These are phyloP conservation scores for Blastocrithidia nonstop DNA, from an alignment of 208 protist species.

Conservation along the genomic window DNA sequence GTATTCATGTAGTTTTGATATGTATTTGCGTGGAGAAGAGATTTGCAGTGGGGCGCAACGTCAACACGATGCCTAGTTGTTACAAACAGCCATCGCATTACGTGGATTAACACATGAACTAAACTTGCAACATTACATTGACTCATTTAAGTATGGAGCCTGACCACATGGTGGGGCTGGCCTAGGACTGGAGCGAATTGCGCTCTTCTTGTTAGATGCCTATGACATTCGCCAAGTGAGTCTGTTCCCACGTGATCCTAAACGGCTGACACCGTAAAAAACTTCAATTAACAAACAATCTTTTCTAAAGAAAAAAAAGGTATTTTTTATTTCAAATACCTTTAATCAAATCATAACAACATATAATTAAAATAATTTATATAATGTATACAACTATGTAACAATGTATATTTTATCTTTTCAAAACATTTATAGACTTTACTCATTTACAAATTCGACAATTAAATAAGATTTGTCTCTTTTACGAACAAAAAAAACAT, in stretches of 20 bases:
- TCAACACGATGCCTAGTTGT: constrained; percentile 87
- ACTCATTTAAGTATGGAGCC: constrained; percentile 94
- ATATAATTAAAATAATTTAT: background rate
- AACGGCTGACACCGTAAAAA: constrained; percentile 87
- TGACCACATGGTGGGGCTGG: constrained; percentile 97
- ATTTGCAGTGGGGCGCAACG: constrained; percentile 98
- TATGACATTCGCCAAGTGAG: constrained; percentile 94
- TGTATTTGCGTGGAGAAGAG: constrained; percentile 98
- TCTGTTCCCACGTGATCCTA: constrained; percentile 97
- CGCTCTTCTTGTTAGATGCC: constrained; percentile 93
- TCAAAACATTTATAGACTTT: no score
- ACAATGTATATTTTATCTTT: no score
- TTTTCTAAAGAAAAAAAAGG: no score
- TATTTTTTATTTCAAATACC: constrained; percentile 7
- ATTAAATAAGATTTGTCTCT: no score
- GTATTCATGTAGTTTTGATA: constrained; percentile 89
- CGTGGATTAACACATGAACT: constrained; percentile 4
- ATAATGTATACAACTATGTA: constrained; percentile 3
- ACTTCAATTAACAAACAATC: background rate
- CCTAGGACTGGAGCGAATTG: constrained; percentile 96
- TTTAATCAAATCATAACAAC: no score
- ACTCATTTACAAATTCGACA: no score
- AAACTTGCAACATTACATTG: constrained; percentile 88
- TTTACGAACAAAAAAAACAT: no score
- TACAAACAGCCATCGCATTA: constrained; percentile 43